Conservation (phyloP, 352 stramenopile species). For the Pythium diclinum region DNA sequence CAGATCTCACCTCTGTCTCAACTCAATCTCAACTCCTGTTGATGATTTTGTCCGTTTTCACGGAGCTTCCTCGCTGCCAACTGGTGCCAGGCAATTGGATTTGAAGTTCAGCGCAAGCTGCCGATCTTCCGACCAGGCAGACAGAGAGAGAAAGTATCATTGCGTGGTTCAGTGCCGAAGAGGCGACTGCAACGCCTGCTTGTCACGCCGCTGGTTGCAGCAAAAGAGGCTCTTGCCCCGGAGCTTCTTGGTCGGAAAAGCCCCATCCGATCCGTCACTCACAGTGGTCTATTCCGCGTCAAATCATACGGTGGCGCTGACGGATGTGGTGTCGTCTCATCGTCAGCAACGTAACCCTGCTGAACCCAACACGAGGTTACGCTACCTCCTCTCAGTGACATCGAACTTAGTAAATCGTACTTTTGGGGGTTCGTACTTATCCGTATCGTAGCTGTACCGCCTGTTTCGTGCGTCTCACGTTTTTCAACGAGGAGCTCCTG, state of each 20-base stretch:
- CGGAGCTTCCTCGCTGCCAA: background rate
- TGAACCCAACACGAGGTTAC: background rate
- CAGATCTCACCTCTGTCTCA: background rate
- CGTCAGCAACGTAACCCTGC: background rate
- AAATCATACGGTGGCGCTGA: background rate
- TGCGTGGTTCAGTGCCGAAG: background rate
- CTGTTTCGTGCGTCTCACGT: slow-evolving; percentile 6
- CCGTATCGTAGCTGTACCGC: slow-evolving; percentile 2
- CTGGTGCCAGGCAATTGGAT: background rate
- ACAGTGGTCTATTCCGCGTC: background rate
- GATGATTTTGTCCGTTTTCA: background rate
- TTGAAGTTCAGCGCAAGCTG: too few species aligned
- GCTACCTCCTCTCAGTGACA: background rate
- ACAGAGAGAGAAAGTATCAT: too few species aligned
- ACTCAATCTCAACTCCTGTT: background rate
- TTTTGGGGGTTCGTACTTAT: slow-evolving; percentile 14
- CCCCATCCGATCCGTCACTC: background rate
- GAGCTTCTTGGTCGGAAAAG: background rate
- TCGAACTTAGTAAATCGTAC: slow-evolving; percentile 1
- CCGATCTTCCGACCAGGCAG: too few species aligned
- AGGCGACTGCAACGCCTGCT: background rate
- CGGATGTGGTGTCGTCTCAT: background rate
- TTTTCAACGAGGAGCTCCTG: background rate
- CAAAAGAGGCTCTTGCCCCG: too few species aligned
- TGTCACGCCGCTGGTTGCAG: background rate